Evolutionary conservation across 129 eudicot species (phyloP).

Genomic region (Smallanthus sonchifolius): DNA sequence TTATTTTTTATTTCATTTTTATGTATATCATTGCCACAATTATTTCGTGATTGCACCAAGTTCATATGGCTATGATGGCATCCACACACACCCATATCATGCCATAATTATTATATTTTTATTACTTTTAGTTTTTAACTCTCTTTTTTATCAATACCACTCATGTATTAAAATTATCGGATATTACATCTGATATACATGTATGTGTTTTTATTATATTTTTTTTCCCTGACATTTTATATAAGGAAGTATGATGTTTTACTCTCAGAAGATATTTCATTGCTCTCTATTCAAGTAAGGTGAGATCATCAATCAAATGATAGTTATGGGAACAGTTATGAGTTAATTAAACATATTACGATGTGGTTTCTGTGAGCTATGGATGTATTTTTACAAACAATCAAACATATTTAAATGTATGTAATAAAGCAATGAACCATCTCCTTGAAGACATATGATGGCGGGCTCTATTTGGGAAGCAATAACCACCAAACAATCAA

Average conservation of each 20-base stretch:
- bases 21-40: slow-evolving; percentile 29
- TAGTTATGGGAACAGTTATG: no score
- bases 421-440: no score
- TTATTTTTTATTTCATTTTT: background rate
- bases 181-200: background rate
- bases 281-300: no score
- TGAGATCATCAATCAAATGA: no score
- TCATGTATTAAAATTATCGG: background rate
- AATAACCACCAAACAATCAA: slow-evolving; percentile 70
- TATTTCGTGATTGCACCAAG: slow-evolving; percentile 29
- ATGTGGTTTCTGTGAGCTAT: no score
- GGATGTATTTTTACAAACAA: no score
- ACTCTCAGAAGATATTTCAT: no score
- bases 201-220: no score
- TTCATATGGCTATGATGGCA: slow-evolving; percentile 22
- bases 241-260: no score
- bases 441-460: slow-evolving; percentile 67
- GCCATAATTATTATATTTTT: background rate
- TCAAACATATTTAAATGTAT: no score
- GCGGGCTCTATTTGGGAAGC: slow-evolving; percentile 84
- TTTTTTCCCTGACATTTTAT: no score
- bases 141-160: background rate
- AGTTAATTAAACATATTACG: no score
- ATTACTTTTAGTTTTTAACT: background rate
- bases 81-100: slow-evolving; percentile 6